These are phyloP conservation scores for Tieghemostelium lacteum DNA, from an alignment of 78 protist species.

Conservation along the genomic window DNA sequence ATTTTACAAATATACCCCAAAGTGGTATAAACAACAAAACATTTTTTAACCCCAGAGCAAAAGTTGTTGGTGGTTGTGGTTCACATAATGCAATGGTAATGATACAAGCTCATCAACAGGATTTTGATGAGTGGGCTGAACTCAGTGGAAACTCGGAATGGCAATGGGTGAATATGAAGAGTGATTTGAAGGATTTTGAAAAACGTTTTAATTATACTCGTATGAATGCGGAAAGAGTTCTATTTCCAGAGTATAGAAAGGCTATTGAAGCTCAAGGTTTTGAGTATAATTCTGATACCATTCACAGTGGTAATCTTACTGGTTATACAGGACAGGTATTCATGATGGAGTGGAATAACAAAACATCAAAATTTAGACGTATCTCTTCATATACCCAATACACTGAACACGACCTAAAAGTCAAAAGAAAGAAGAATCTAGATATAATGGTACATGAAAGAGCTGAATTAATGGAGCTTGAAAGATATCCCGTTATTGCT, in stretches of 20 bases:
- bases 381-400: background rate
- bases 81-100: slow-evolving; percentile 2
- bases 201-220: background rate
- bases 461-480: background rate
- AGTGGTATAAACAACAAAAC: background rate
- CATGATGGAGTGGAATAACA: background rate
- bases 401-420: background rate
- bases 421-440: background rate
- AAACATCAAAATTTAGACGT: background rate
- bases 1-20: background rate
- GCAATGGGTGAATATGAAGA: background rate
- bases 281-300: background rate
- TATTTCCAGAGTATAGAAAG: background rate
- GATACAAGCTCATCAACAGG: background rate
- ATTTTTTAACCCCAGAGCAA: background rate
- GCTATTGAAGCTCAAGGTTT: background rate
- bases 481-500: too few species aligned
- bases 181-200: background rate
- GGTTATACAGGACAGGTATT: background rate
- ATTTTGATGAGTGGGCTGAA: background rate
- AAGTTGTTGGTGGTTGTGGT: slow-evolving; percentile 13
- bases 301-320: background rate
- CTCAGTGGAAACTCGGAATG: background rate
- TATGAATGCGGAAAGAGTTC: background rate
- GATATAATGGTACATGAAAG: background rate